phyloP scores from a whole-genome alignment of 768 basidiomycete species.

The Asterophora lycoperdoides region DNA sequence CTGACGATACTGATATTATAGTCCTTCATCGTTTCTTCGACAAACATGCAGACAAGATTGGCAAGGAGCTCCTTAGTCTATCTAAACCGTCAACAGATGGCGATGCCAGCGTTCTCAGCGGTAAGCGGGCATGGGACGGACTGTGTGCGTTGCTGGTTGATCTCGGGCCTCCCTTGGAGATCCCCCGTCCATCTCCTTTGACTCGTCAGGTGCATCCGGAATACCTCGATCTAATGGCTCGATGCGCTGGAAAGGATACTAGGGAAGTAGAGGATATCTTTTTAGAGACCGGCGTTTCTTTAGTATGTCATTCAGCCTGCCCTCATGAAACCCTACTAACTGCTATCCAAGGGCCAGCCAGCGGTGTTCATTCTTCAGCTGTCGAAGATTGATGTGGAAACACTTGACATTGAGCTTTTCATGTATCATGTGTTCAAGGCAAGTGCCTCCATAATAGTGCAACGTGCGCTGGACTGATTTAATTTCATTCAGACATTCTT shows the following conservation, averaged over 20 bases:
- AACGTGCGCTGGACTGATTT: not conserved
- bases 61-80: slow-evolving; percentile 77
- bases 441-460: slow-evolving; percentile 5
- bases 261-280: slow-evolving; percentile 67
- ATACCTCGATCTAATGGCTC: slow-evolving; percentile 63
- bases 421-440: slow-evolving; percentile 79
- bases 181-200: slow-evolving; percentile 53
- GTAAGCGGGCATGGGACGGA: slow-evolving; percentile 81
- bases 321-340: not conserved
- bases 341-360: slow-evolving; percentile 35
- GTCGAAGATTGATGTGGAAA: slow-evolving; percentile 72
- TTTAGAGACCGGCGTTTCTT: slow-evolving; percentile 44
- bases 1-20: slow-evolving; percentile 80
- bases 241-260: slow-evolving; percentile 56
- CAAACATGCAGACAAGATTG: slow-evolving; percentile 82
- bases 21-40: slow-evolving; percentile 83
- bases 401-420: slow-evolving; percentile 72
- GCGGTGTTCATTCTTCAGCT: slow-evolving; percentile 62
- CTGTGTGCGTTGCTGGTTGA: slow-evolving; percentile 79
- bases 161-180: slow-evolving; percentile 63
- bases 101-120: slow-evolving; percentile 51
- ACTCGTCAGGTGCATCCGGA: slow-evolving; percentile 53
- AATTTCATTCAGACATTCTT: slow-evolving; percentile 43
- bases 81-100: slow-evolving; percentile 56
- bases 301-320: slow-evolving; percentile 30